These are phyloP conservation scores for Mycena albidolilacea DNA, from an alignment of 768 basidiomycete genomes.

Conservation along the genomic window DNA sequence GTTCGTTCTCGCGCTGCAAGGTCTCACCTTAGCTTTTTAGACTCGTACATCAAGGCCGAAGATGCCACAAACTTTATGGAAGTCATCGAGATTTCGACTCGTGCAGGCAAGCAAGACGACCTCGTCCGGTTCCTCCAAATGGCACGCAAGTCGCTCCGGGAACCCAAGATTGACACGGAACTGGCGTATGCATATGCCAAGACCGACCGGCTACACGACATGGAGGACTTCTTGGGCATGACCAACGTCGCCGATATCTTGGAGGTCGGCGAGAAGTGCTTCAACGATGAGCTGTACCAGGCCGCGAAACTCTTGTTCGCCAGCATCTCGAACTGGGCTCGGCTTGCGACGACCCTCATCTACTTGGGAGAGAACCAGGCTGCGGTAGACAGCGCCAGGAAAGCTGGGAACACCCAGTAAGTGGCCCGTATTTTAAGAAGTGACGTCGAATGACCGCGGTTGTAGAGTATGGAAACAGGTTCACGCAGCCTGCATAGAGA, in stretches of 20 bases:
- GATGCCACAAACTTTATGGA: conserved; percentile 95
- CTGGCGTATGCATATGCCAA: conserved; percentile 98
- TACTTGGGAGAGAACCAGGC: conserved; percentile 98
- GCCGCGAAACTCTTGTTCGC: conserved; percentile 96
- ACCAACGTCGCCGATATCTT: conserved; percentile 98
- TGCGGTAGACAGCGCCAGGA: conserved; percentile 98
- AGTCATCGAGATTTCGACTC: conserved; percentile 95
- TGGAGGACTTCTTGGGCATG: conserved; percentile 99
- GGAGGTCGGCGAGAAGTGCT: conserved; percentile 99
- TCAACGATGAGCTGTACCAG: conserved; percentile 98
- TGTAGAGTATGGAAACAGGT: conserved; percentile 99
- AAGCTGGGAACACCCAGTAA: conserved; percentile 98
- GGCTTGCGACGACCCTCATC: conserved; percentile 97
- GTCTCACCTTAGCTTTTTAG: conserved; percentile 52
- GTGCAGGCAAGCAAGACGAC: conserved; percentile 92
- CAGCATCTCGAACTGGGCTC: conserved; percentile 99
- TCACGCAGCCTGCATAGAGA: conserved; percentile 98
- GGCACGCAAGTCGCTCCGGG: conserved; percentile 96
- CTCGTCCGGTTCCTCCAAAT: conserved; percentile 98
- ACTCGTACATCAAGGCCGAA: conserved; percentile 98
- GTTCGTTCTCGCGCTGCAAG: conserved; percentile 16
- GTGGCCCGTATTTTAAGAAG: conserved; percentile 45
- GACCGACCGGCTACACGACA: conserved; percentile 97
- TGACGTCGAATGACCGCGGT: conserved; percentile 32
- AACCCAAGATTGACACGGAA: conserved; percentile 98